A percentile compares a stretch with the other conserved stretches of the same genome.
Conservation (phyloP, 2,329 filamentous ascomycete species). For the Botrytis cinerea region DNA sequence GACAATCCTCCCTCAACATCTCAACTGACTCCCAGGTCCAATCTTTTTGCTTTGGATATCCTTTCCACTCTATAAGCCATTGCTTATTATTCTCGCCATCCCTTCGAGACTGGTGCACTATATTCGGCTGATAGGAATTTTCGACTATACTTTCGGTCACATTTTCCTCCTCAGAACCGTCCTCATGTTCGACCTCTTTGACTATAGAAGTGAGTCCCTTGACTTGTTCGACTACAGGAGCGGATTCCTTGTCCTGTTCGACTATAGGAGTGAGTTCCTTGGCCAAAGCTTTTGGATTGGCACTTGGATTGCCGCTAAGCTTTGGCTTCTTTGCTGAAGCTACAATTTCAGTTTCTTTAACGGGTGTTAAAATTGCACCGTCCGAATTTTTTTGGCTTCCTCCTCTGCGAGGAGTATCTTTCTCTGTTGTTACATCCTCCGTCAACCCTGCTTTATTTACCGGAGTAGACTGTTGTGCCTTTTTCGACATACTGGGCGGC, state of each 20-base stretch:
- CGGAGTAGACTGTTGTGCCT: neutral
- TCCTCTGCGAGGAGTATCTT: neutral
- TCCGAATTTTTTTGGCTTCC: neutral
- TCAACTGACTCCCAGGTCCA: conserved; percentile 1
- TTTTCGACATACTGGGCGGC: neutral
- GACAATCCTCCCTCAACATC: neutral
- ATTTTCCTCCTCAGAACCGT: neutral
- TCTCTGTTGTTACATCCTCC: neutral
- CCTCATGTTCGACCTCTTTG: neutral
- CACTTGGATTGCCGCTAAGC: neutral
- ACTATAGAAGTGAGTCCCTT: neutral
- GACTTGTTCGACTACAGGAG: neutral
- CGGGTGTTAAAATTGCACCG: neutral
- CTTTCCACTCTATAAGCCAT: conserved; percentile 3
- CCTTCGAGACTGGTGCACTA: neutral
- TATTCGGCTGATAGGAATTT: neutral
- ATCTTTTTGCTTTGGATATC: neutral
- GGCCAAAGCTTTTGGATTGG: neutral
- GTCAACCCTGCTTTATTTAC: neutral
- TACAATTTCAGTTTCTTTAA: neutral
- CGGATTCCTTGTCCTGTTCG: neutral
- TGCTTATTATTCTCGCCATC: neutral
- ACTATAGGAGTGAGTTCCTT: neutral
- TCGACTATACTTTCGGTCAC: neutral
- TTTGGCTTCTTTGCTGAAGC: neutral